A percentile compares a stretch with the other conserved stretches of the same genome.
These are phyloP conservation scores for Epichloe gansuensis DNA, from an alignment of 2,329 filamentous ascomycete genomes.

Conservation along the genomic window DNA sequence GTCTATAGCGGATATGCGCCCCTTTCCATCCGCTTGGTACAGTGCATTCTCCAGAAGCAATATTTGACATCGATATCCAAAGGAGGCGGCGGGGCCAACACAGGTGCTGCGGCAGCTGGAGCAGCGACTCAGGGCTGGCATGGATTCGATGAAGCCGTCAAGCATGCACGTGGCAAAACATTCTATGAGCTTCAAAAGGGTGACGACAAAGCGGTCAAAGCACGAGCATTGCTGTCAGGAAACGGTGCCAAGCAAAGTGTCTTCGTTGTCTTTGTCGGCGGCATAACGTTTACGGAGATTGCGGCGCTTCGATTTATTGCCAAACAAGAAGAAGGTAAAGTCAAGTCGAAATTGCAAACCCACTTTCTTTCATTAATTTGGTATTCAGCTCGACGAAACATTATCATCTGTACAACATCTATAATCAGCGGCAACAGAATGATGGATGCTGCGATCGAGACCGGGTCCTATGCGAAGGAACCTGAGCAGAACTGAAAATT, in stretches of 20 bases:
- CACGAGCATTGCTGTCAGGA: slow-evolving; percentile 69
- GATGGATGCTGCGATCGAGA: slow-evolving; percentile 76
- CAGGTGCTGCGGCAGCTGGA: slow-evolving; percentile 23
- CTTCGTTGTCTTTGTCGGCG: slow-evolving; percentile 95
- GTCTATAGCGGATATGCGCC: slow-evolving; percentile 97
- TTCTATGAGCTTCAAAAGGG: slow-evolving; percentile 89
- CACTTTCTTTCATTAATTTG: background rate
- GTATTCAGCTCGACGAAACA: slow-evolving; percentile 54
- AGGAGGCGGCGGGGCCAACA: slow-evolving; percentile 34
- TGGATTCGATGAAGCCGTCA: slow-evolving; percentile 84
- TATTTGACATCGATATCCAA: slow-evolving; percentile 60
- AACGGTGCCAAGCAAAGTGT: slow-evolving; percentile 71
- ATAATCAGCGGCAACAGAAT: slow-evolving; percentile 82
- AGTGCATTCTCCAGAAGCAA: slow-evolving; percentile 85
- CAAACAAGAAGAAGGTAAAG: slow-evolving; percentile 60
- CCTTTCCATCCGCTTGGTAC: slow-evolving; percentile 77
- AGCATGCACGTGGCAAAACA: slow-evolving; percentile 74
- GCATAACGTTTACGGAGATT: slow-evolving; percentile 91
- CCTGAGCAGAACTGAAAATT: slow-evolving; percentile 1
- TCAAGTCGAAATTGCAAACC: background rate
- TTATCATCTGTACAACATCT: slow-evolving; percentile 86
- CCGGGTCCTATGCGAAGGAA: slow-evolving; percentile 38
- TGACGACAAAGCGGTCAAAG: slow-evolving; percentile 83
- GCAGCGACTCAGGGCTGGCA: slow-evolving; percentile 70
- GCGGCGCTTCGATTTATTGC: slow-evolving; percentile 86